Evolutionary conservation across 768 basidiomycete species (phyloP), one percentile per base, ranked within the genome.

Genomic region (Podaxis sp.): DNA sequence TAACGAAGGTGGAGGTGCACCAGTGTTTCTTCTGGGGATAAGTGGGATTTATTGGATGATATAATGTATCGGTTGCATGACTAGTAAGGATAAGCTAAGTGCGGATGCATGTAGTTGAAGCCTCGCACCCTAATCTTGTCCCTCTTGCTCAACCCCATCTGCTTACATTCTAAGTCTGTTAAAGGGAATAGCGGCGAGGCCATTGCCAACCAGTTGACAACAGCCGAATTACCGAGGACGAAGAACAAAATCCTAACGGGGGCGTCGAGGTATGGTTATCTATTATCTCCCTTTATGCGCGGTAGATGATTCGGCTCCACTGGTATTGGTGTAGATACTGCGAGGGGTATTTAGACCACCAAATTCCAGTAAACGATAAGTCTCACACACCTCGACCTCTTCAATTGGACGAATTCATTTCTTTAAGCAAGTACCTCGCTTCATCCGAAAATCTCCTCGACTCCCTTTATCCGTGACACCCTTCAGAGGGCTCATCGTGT

Each of bases 391-490:
- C 90, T 93, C 10, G 88, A 84, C 66, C 90, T 81, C 54, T 87
- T 80, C 24, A 93, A 13, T 80, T 82, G 15, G 77, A 77, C 11
- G 73, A 66, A 26, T 86, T 84, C 73, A 93, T 81, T 0, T 92
- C 91, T 72, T 95, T 92, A 64, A 93, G 89, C 4, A 94, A 74
- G 74, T 93, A 95, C 0, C 93, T 93, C 3, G 92, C 83, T 68
- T 93, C 92, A 64, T 95, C 93, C 48, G 92, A 72, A 69, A 94
- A 94, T 15, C 90, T 78, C 64, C 92, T 79, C 58, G 80, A 87
- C 75, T 93, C 90, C 93, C 93, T 71, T 90, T 91, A 69, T 94
- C 92, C 0, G 90, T 89, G 48, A 93, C 90, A 63, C 89, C 91
- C 74, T 88, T 89, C 53, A 90, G 69, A 37, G 89, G 87, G 66